phyloP scores from a whole-genome alignment of 2,329 filamentous ascomycete genomes.

The Fonsecaea multimorphosa region DNA sequence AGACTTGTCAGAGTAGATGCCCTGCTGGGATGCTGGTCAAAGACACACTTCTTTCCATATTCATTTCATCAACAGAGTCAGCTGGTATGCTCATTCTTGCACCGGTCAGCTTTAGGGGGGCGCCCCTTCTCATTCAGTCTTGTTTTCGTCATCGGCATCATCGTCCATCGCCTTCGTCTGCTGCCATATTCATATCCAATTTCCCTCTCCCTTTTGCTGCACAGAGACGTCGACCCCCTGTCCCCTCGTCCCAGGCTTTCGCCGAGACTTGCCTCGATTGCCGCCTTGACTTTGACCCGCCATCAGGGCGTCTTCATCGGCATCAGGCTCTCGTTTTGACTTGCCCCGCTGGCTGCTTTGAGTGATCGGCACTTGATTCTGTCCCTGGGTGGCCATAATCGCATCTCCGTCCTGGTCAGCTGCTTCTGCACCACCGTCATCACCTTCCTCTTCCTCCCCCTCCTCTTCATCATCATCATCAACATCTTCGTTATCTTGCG shows the following conservation, averaged over 20 bases:
- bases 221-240: constrained; percentile 19
- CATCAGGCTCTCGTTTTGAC: constrained; percentile 29
- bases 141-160: not conserved
- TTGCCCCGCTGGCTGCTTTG: constrained; percentile 11
- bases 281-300: constrained; percentile 19
- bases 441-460: constrained; percentile 42
- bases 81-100: constrained; percentile 1
- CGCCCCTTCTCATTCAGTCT: not conserved
- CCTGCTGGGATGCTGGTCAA: not conserved
- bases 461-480: constrained; percentile 43
- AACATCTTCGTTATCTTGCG: constrained; percentile 49
- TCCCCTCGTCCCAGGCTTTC: constrained; percentile 18
- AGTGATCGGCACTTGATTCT: constrained; percentile 1
- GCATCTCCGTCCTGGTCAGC: constrained; percentile 34
- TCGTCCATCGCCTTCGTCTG: constrained; percentile 2
- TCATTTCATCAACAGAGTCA: not conserved
- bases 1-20: not conserved
- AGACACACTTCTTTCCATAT: not conserved
- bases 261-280: constrained; percentile 24
- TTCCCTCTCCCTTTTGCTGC: constrained; percentile 10
- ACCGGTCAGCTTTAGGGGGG: not conserved
- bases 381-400: constrained; percentile 34
- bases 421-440: constrained; percentile 48
- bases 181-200: constrained; percentile 27
- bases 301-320: constrained; percentile 24